A percentile compares a stretch with the other conserved stretches of the same genome.
phyloP scores from a whole-genome alignment of 306 rosid genomes.

The Sesbania bispinosa region DNA sequence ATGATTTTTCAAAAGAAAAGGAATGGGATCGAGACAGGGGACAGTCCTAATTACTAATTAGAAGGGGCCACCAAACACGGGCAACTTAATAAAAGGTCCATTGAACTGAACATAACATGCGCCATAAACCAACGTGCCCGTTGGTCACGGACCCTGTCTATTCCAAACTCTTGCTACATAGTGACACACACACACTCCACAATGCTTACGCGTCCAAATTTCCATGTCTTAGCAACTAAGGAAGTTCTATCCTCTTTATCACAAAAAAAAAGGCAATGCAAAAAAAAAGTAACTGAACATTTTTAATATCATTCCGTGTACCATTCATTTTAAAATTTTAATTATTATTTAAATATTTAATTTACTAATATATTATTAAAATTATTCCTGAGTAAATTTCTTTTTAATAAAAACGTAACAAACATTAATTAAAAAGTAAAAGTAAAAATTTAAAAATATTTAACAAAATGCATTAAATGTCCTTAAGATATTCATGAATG shows the following conservation, averaged over 20 bases:
- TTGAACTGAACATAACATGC: too few relatives aligned
- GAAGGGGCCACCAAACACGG: background rate
- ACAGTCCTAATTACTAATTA: too few relatives aligned
- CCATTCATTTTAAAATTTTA: background rate
- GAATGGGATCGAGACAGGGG: too few relatives aligned
- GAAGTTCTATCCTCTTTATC: background rate
- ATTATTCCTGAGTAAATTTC: too few relatives aligned
- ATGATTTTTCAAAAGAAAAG: background rate
- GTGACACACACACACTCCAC: slow-evolving; percentile 1
- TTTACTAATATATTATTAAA: too few relatives aligned
- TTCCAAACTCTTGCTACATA: background rate
- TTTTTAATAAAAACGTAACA: too few relatives aligned
- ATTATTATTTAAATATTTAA: background rate
- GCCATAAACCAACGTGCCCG: slow-evolving; percentile 12
- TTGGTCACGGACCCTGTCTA: background rate
- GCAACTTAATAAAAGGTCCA: background rate
- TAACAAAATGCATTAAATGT: too few relatives aligned
- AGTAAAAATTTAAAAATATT: too few relatives aligned
- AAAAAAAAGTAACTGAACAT: background rate
- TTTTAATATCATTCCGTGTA: background rate
- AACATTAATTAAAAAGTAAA: too few relatives aligned
- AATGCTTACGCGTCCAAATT: slow-evolving; percentile 25
- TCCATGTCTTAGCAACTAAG: slow-evolving; percentile 41
- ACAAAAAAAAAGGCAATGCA: background rate
- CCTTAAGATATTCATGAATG: too few relatives aligned